phyloP scores from a whole-genome alignment of 257 asterid species.

The Solanum lignicaule region DNA sequence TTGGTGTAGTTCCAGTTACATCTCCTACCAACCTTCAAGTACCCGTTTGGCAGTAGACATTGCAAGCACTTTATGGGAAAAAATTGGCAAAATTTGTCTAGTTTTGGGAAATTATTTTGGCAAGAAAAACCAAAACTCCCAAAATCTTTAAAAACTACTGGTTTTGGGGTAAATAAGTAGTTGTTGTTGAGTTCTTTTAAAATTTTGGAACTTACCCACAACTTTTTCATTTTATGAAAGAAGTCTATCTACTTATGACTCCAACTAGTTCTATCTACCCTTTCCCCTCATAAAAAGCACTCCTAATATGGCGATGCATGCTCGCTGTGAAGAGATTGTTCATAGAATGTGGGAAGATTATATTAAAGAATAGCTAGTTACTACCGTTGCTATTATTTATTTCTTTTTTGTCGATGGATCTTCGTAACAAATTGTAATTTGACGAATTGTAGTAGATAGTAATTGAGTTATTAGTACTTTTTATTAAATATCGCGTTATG shows the following conservation, averaged over 20 bases:
- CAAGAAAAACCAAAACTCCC: background rate
- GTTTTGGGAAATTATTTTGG: background rate
- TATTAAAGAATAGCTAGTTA: background rate
- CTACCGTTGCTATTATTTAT: background rate
- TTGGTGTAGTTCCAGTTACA: background rate
- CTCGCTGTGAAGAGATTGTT: background rate
- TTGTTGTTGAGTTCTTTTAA: background rate
- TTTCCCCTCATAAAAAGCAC: background rate
- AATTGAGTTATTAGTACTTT: background rate
- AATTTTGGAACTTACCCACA: background rate
- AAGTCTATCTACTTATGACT: background rate
- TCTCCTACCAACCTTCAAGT: background rate
- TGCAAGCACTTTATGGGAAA: background rate
- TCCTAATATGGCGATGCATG: background rate
- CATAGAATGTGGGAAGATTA: background rate
- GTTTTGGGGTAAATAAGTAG: too few species aligned
- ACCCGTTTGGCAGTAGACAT: background rate
- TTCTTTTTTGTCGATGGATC: background rate
- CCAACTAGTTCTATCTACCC: background rate
- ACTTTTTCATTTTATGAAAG: background rate
- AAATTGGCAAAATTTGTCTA: background rate
- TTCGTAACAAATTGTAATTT: background rate
- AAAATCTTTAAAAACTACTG: background rate
- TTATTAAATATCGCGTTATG: too few species aligned
- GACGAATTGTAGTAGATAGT: background rate